Evolutionary conservation across 768 basidiomycete genomes (phyloP), one percentile per base, ranked within the genome.

Genomic region (Hypholoma sublateritium): DNA sequence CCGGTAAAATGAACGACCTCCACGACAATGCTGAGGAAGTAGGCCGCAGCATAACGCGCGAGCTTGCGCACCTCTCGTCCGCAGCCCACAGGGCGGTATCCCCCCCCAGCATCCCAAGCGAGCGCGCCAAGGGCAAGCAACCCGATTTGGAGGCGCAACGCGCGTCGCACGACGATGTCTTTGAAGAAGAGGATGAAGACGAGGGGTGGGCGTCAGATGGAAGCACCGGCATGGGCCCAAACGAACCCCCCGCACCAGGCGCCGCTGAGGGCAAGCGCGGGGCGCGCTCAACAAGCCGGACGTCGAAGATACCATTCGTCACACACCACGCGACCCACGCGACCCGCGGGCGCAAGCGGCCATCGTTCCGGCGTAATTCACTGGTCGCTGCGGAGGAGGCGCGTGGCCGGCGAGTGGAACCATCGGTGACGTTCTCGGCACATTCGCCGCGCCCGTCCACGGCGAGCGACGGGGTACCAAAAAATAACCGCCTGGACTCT

Each of bases 121-220:
- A 24, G 56, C 39, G 60, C 21, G 16, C 41, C 45, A 55, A 46
- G 53, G 39, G 55, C 50, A 37, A 62, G 55, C 54, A 62, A 45
- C 12, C 45, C 41, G 35, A 64, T 9, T 34, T 21, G 16, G 44
- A 61, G 4, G 61, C 36, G 25, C 39, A 21, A 19, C 17, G n/a
- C 1, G 19, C 32, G 21, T 17, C 3, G 5, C 8, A 17, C 13
- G 60, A n/a, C 44, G 59, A 43, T 46, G 64, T 61, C 22, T 37
- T 50, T 39, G 53, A 55, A 22, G 51, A 60, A 24, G 50, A 62
- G 6, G 83, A 83, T 16, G 85, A 87, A 0, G 87, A 32, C 28
- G 28, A 82, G 57, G 84, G 77, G 1, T 88, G 86, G 87, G 77
- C 78, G 16, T 88, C 86, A 5, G 88, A 90, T 47, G 71, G 66